phyloP scores from a whole-genome alignment of 139 green algal genomes.

The Picochlorum sp. region DNA sequence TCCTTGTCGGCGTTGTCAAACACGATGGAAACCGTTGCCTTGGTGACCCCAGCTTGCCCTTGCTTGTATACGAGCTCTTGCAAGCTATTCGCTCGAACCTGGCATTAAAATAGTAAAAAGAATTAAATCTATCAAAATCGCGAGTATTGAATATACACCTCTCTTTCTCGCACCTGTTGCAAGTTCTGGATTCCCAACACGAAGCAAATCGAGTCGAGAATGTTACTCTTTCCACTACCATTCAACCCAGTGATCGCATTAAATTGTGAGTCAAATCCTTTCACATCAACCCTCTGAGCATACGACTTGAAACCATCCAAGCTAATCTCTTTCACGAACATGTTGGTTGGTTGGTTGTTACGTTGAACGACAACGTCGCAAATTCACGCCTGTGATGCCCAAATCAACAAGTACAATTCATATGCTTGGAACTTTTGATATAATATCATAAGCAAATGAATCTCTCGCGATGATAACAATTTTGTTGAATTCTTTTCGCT shows the following conservation, averaged over 20 bases:
- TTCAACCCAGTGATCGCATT: constrained; percentile 99
- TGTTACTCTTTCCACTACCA: constrained; percentile 97
- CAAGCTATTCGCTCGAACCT: constrained; percentile 87
- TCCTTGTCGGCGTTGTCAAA: constrained; percentile 89
- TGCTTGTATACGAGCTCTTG: constrained; percentile 99
- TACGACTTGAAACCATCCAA: constrained; percentile 99
- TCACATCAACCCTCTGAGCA: constrained; percentile 73
- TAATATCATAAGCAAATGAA: too few species aligned
- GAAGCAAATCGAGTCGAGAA: constrained; percentile 99
- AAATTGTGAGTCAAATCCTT: constrained; percentile 87
- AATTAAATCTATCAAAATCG: background rate
- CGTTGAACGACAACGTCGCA: too few species aligned
- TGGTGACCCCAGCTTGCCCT: constrained; percentile 93
- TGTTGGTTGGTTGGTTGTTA: constrained; percentile 26
- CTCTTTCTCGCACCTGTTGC: constrained; percentile 47
- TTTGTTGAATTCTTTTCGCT: too few species aligned
- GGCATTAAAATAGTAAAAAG: constrained; percentile 1
- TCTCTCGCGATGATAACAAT: too few species aligned
- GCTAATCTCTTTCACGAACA: constrained; percentile 93
- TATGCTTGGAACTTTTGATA: too few species aligned
- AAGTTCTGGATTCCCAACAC: constrained; percentile 96
- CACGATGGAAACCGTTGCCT: constrained; percentile 92
- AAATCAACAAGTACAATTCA: too few species aligned
- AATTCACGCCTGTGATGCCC: too few species aligned
- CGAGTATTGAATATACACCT: background rate